phyloP scores from a whole-genome alignment of 2,329 filamentous ascomycete species.

The Cladosporium oxysporum region DNA sequence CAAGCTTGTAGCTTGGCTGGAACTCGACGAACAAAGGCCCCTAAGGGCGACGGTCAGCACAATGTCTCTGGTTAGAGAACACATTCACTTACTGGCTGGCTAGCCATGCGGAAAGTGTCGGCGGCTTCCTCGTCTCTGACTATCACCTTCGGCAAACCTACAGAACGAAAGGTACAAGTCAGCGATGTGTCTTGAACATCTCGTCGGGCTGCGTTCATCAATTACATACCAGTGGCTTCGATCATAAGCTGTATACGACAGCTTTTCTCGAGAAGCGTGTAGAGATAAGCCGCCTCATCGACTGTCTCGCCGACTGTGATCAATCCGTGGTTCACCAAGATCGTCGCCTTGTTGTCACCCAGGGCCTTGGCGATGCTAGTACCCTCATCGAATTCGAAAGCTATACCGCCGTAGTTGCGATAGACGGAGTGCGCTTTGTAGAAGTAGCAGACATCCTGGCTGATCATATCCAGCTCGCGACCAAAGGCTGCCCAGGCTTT shows the following conservation, averaged over 20 bases:
- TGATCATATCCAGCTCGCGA: slow-evolving; percentile 56
- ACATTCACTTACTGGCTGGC: slow-evolving; percentile 33
- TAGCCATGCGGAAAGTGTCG: slow-evolving; percentile 49
- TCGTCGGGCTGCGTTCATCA: not conserved
- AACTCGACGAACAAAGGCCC: slow-evolving; percentile 50
- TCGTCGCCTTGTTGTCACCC: slow-evolving; percentile 38
- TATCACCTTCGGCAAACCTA: slow-evolving; percentile 45
- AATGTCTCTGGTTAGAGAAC: not conserved
- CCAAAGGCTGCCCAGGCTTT: slow-evolving; percentile 44
- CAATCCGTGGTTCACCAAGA: slow-evolving; percentile 45
- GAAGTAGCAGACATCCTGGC: slow-evolving; percentile 43
- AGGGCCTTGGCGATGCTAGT: slow-evolving; percentile 40
- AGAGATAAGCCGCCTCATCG: slow-evolving; percentile 42
- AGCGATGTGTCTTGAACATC: not conserved
- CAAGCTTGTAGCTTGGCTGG: slow-evolving; percentile 36
- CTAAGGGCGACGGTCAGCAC: not conserved
- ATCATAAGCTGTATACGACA: slow-evolving; percentile 66
- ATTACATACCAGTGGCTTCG: slow-evolving; percentile 54
- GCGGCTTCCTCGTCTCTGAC: slow-evolving; percentile 54
- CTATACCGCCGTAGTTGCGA: slow-evolving; percentile 46
- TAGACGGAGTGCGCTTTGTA: slow-evolving; percentile 40
- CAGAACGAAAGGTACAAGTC: not conserved
- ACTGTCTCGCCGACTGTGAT: slow-evolving; percentile 42
- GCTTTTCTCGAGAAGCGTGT: slow-evolving; percentile 63
- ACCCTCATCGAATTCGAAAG: slow-evolving; percentile 45